Base-by-base conservation (phyloP, 805 yeast species). In the Candida maltosa region DNA sequence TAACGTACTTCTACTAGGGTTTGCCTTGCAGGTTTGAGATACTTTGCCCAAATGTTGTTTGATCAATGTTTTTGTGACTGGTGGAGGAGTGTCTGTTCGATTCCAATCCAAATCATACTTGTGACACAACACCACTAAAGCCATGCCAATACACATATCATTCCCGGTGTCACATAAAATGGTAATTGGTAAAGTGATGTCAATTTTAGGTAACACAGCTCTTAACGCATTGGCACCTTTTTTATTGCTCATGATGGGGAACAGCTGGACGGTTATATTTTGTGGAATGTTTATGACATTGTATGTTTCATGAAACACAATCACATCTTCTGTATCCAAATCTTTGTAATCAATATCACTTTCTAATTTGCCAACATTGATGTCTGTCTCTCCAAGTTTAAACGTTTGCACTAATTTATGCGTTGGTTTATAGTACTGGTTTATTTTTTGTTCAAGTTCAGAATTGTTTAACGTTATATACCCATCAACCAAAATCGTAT, bases 1-100 rank as follows among this genome's bases (percentile, higher is more conserved):
- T 26, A 86, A 60, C 0, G 94, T 83, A 8, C 86, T 79, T 32
- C 96, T 64, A 37, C 88, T 79, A 0, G 95, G 95, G 40, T 86
- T 83, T 4, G 75, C 75, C 26, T 70, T 74, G n/a, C 73, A 52
- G 6, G 60, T 53, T 3, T 69, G 58, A 12, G 73, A 63, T 3
- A 87, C 47, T 30, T 53, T 54, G 2, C 78, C 72, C 20, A 87
- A 57, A 36, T 83, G 80, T 38, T 69, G 69, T 37, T 78, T 71
- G 11, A 84, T 70, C 6, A 65, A 53, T 18, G 69, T 76, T 49
- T 83, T 83, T 17, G 71, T 65, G 1, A 63, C 44, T 44, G 31
- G 47, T 20, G 26, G 45, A 20, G 16, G 41, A 34, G 23, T 14
- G 7, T 21, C 31, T 1, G 46, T 35, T 0, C 38, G 46, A 1